Evolutionary conservation across 2,329 filamentous ascomycete species (phyloP).

Genomic region (Cercospora beticola): DNA sequence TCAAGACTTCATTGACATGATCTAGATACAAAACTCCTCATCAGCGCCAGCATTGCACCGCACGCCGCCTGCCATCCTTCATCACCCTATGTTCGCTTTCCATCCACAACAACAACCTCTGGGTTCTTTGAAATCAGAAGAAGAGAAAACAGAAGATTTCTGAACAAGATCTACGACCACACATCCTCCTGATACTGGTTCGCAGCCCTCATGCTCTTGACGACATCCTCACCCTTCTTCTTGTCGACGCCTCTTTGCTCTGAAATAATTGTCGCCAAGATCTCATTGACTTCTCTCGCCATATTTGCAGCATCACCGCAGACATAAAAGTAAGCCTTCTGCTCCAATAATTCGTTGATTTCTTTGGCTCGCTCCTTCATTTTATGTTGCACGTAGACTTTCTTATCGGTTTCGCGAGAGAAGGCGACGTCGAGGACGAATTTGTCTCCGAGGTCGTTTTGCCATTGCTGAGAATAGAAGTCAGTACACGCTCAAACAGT

Average conservation of each 20-base stretch:
- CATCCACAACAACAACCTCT: not conserved
- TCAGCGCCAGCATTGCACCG: not conserved
- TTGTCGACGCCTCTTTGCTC: constrained; percentile 79
- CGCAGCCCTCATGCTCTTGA: constrained; percentile 91
- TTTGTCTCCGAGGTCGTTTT: constrained; percentile 78
- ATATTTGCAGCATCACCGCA: constrained; percentile 95
- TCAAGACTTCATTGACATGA: not conserved
- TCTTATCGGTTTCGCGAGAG: constrained; percentile 80
- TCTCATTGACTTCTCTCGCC: constrained; percentile 57
- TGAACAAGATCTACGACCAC: constrained; percentile 53
- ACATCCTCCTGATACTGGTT: constrained; percentile 93
- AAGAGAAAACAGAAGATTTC: not conserved
- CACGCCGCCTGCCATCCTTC: not conserved
- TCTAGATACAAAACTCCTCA: not conserved
- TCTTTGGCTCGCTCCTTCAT: constrained; percentile 80
- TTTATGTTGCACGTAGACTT: constrained; percentile 95
- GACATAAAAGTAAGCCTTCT: constrained; percentile 93
- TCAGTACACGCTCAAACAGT: constrained; percentile 11
- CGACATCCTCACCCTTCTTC: constrained; percentile 88
- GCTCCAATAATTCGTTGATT: constrained; percentile 81
- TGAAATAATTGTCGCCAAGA: constrained; percentile 83
- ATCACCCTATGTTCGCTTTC: not conserved
- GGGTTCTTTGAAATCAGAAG: not conserved
- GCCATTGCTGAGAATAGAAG: constrained; percentile 65
- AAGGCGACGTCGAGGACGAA: constrained; percentile 93